Evolutionary conservation across 2,329 filamentous ascomycete species (phyloP), one percentile per base, ranked within the genome.

Genomic region (Colletotrichum karsti): DNA sequence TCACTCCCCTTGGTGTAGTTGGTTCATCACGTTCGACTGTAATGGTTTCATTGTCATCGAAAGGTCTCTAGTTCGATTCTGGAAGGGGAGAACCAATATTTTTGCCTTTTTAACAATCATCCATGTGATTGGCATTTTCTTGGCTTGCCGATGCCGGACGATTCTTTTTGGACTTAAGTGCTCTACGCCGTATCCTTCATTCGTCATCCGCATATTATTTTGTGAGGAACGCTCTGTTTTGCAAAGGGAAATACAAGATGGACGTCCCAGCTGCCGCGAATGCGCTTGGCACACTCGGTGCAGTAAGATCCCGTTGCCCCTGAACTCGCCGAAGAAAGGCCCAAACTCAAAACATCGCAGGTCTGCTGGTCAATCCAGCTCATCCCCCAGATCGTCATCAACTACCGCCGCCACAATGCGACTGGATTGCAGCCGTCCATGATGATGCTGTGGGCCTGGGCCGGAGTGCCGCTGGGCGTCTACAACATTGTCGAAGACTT

Each of bases 381-480:
- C 26, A 85, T 93, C 26, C 91, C 91, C 0, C 91, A 93, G 74
- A 92, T 93, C 54, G 76, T 90, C 35, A 86, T 92, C 73, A 93
- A 93, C 73, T 89, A 90, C 72, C 84, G 87, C 5, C 83, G 90
- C 1, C 90, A 92, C 75, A 84, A 91, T 80, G 90, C 90, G 1
- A 86, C 82, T 1, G 91, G 90, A 1, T 81, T 93, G 0, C 90
- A 92, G 55, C 85, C 88, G 0, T 88, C 88, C 0, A 92, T 93
- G 90, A 92, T 93, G 90, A 85, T 93, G 75, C 82, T 92, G 2
- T 93, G 91, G 85, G 88, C 89, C 0, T 87, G 84, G 79, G 91
- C 91, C 2, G 91, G 91, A 0, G 87, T 92, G 0, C 90, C 90
- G 0, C 80, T 93, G 0, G 91, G 91, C 2, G 81, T 82, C 5